Base-by-base conservation (phyloP, 768 basidiomycete species). In the Russula emetica region DNA sequence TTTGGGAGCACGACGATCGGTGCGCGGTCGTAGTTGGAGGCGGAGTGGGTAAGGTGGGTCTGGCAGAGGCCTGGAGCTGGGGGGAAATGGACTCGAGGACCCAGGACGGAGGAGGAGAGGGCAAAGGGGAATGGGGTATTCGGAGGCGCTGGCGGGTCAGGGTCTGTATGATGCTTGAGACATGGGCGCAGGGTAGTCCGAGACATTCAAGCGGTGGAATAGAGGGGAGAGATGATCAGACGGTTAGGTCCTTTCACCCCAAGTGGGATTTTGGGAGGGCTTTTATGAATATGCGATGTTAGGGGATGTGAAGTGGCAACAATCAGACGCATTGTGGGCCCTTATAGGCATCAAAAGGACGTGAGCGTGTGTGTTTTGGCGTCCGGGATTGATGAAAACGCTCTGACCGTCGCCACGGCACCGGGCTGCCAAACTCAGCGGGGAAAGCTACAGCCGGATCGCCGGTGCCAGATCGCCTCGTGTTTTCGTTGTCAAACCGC, bases 1-100 rank as follows among this genome's bases (percentile, higher is more conserved):
- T 90, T 91, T 2, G 85, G 85, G 3, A 77, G 74, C 28, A 92
- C 88, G 24, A 78, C 73, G 70, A 90, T 88, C 1, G 90, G 85
- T 2, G 83, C 82, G 44, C 90, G 83, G 71, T 92, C 90, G 73
- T 92, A 92, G 0, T 76, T 76, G 24, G 77, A 70, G 1, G 86
- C 75, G 0, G 90, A 88, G 70, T 92, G 84, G 7, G 88, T 84
- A 54, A 78, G 77, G 63, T 79, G 82, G 9, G 80, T 85, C 44
- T 82, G 81, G 13, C 79, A 78, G 59, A 88, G 76, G 42, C 77
- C 72, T 14, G 86, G 83, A 1, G 85, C 83, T 14, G 84, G 81
- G 8, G 85, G 84, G 69, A 89, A 88, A 73, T 84, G 85, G 61
- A 88, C 86, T 70, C 83, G 85, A 2, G 78, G 78, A 0, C 78